Conservation (phyloP, 129 eudicot species). For the Artemisia argyi region DNA sequence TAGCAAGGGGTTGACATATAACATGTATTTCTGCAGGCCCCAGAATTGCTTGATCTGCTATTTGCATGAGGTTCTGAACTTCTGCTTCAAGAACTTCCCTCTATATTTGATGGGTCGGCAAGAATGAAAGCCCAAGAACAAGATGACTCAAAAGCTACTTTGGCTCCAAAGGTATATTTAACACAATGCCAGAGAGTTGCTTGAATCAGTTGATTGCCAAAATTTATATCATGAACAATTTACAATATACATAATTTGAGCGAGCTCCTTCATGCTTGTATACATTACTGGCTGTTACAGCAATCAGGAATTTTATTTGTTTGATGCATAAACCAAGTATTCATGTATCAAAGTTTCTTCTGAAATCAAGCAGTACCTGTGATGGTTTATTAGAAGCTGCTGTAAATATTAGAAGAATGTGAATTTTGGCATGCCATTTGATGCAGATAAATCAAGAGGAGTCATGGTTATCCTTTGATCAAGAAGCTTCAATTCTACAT, state of each 20-base stretch:
- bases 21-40: slow-evolving; percentile 61
- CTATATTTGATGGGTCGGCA: slow-evolving; percentile 89
- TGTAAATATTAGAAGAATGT: not conserved
- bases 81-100: slow-evolving; percentile 81
- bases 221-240: slow-evolving; percentile 1
- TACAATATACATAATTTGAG: not conserved
- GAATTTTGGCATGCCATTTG: slow-evolving; percentile 15
- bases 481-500: slow-evolving; percentile 72
- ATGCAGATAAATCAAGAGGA: slow-evolving; percentile 84
- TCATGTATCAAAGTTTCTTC: not conserved
- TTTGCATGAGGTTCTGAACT: slow-evolving; percentile 79
- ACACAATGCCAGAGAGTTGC: not conserved
- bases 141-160: slow-evolving; percentile 82
- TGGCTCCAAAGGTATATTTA: slow-evolving; percentile 83
- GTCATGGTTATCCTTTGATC: slow-evolving; percentile 83
- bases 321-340: not conserved
- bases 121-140: slow-evolving; percentile 61
- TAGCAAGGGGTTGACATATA: not conserved
- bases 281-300: not conserved
- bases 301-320: not conserved
- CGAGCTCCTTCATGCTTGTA: not conserved
- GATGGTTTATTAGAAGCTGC: not conserved
- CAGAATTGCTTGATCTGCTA: slow-evolving; percentile 72
- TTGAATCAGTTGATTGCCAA: slow-evolving; percentile 14
- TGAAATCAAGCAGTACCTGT: not conserved